Conservation (phyloP, 2,329 filamentous ascomycete species). For the Colletotrichum liriopes region DNA sequence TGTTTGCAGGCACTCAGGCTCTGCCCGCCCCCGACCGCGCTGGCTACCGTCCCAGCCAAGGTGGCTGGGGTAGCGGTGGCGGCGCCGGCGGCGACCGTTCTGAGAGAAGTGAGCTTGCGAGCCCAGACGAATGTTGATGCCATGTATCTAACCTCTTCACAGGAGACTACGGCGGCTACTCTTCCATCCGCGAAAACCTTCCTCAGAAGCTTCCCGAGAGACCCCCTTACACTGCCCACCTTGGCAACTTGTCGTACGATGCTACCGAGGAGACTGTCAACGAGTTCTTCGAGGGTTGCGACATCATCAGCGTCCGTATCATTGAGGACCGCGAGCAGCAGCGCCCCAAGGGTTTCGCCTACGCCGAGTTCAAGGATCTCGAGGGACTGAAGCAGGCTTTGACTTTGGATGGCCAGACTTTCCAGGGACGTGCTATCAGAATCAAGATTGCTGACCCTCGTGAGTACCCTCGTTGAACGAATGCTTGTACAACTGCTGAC, state of each 20-base stretch:
- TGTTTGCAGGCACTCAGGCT: conserved; percentile 67
- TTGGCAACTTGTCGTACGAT: conserved; percentile 97
- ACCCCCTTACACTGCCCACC: conserved; percentile 94
- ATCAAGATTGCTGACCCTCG: conserved; percentile 98
- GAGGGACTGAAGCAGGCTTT: conserved; percentile 95
- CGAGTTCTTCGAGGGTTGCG: conserved; percentile 88
- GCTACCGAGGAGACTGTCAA: conserved; percentile 86
- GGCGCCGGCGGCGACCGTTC: conserved; percentile 46
- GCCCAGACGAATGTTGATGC: conserved; percentile 6
- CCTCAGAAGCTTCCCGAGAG: conserved; percentile 78
- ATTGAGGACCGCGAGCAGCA: conserved; percentile 96
- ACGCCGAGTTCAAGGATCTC: conserved; percentile 91
- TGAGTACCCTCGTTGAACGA: conserved; percentile 67
- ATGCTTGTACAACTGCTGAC: conserved; percentile 53
- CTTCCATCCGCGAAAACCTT: conserved; percentile 70
- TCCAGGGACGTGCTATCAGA: conserved; percentile 91
- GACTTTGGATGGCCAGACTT: conserved; percentile 83
- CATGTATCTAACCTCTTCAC: conserved; percentile 14
- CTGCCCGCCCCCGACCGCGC: conserved; percentile 66
- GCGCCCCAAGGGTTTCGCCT: conserved; percentile 97
- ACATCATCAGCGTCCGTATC: conserved; percentile 92
- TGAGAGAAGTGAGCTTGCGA: conserved; percentile 58
- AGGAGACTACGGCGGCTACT: conserved; percentile 42
- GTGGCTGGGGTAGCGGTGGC: conserved; percentile 56
- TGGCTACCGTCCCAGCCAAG: conserved; percentile 49